Conservation (phyloP, 164 flowering plant species). For the Aristolochia fimbriata region DNA sequence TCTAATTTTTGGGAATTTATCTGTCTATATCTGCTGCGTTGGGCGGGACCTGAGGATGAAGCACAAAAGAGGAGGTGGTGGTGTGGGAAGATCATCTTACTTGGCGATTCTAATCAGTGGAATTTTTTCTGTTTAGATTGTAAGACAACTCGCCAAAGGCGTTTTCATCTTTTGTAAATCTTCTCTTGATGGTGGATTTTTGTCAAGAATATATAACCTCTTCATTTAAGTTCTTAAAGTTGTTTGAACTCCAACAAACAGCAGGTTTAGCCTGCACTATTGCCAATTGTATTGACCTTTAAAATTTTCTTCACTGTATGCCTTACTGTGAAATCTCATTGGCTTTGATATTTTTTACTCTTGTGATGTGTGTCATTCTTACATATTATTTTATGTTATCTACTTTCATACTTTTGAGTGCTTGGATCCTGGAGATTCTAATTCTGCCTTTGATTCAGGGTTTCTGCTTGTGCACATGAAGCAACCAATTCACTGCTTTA, state of each 20-base stretch:
- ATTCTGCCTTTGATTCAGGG: slow-evolving; percentile 82
- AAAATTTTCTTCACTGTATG: neutral
- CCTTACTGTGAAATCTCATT: neutral
- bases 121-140: slow-evolving; percentile 82
- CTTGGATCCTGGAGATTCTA: slow-evolving; percentile 55
- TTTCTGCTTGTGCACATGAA: slow-evolving; percentile 31
- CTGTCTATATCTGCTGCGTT: slow-evolving; percentile 47
- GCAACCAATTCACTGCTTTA: slow-evolving; percentile 61
- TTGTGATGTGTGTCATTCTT: neutral
- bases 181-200: slow-evolving; percentile 41
- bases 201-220: slow-evolving; percentile 14
- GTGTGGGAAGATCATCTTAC: slow-evolving; percentile 30
- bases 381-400: neutral
- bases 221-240: slow-evolving; percentile 7
- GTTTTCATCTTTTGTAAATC: slow-evolving; percentile 50
- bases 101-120: slow-evolving; percentile 70
- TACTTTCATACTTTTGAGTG: slow-evolving; percentile 6
- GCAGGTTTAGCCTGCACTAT: neutral
- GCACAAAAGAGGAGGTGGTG: slow-evolving; percentile 28
- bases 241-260: slow-evolving; percentile 5
- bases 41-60: slow-evolving; percentile 34
- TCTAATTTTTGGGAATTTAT: slow-evolving; percentile 78
- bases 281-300: neutral
- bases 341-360: neutral
- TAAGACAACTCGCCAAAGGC: slow-evolving; percentile 94